Percentiles rank a stretch among this genome's conserved stretches.
Evolutionary conservation across 371 early-diverging fungal genomes (phyloP).

Genomic region (Mortierella sp.): DNA sequence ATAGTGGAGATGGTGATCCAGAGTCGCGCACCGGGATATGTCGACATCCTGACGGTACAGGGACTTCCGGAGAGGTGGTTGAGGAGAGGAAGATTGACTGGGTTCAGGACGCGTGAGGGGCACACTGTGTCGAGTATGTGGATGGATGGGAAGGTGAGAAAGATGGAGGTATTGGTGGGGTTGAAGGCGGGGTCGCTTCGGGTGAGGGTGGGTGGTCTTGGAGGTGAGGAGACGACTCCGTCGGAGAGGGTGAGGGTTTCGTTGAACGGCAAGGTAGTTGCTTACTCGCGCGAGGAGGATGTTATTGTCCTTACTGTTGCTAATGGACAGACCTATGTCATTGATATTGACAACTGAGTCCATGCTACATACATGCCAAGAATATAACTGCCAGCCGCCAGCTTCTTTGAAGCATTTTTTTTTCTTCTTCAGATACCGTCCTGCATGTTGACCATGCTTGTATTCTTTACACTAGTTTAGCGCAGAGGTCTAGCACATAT

Average conservation of each 20-base stretch:
- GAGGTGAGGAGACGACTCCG: conserved; percentile 32
- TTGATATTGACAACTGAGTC: conserved; percentile 31
- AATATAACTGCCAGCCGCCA: too few relatives aligned
- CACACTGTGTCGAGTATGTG: conserved; percentile 30
- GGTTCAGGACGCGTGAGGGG: conserved; percentile 48
- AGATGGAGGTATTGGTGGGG: conserved; percentile 18
- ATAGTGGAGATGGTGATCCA: conserved; percentile 50
- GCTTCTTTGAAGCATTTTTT: too few relatives aligned
- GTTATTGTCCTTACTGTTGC: conserved; percentile 23
- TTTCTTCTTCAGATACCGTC: too few relatives aligned
- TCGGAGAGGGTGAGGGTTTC: conserved; percentile 32
- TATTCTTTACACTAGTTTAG: too few relatives aligned
- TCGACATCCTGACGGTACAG: conserved; percentile 23
- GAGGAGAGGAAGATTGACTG: conserved; percentile 25
- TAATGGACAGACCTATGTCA: conserved; percentile 43
- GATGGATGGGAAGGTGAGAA: conserved; percentile 23
- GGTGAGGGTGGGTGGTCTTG: conserved; percentile 33
- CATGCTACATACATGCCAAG: too few relatives aligned
- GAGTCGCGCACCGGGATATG: conserved; percentile 17
- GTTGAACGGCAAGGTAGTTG: conserved; percentile 30
- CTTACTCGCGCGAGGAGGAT: conserved; percentile 17
- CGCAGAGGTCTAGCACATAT: too few relatives aligned
- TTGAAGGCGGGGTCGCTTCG: conserved; percentile 14
- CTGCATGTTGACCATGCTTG: too few relatives aligned
- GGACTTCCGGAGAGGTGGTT: conserved; percentile 44